These are phyloP conservation scores for Cicer judaicum DNA, from an alignment of 306 rosid species.

Conservation along the genomic window DNA sequence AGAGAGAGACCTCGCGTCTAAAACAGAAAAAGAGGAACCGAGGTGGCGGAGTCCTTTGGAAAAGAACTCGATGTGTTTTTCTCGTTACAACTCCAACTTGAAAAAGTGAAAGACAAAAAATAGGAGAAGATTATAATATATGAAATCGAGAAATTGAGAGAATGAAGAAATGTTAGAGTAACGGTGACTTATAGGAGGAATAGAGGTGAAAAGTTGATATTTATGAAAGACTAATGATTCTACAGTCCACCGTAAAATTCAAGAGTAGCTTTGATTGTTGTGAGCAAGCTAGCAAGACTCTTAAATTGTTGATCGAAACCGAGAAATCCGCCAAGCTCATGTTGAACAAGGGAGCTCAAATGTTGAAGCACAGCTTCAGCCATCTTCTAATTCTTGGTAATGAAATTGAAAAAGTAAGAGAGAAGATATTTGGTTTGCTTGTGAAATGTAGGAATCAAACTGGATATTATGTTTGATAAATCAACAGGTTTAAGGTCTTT, in stretches of 20 bases:
- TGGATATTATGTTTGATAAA: too few species aligned
- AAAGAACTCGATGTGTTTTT: conserved; percentile 68
- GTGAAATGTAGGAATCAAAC: too few species aligned
- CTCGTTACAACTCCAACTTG: conserved; percentile 83
- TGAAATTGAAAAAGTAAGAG: neutral
- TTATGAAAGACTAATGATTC: conserved; percentile 60
- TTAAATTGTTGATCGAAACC: too few species aligned
- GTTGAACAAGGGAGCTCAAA: too few species aligned
- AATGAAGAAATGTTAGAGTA: neutral
- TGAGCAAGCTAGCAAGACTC: too few species aligned
- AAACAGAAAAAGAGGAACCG: conserved; percentile 61
- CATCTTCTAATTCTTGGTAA: too few species aligned
- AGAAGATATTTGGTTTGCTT: too few species aligned
- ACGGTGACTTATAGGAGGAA: conserved; percentile 46
- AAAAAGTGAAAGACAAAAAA: neutral
- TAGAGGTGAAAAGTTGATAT: conserved; percentile 54
- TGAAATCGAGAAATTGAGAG: neutral
- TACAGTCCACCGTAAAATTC: conserved; percentile 44
- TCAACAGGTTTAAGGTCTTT: too few species aligned
- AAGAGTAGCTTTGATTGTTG: too few species aligned
- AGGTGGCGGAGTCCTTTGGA: conserved; percentile 66
- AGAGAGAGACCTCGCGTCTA: conserved; percentile 77
- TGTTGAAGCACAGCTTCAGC: too few species aligned
- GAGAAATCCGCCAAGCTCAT: too few species aligned
- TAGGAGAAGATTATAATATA: neutral